phyloP scores from a whole-genome alignment of 2,329 filamentous ascomycete genomes.

The Zymoseptoria brevis region DNA sequence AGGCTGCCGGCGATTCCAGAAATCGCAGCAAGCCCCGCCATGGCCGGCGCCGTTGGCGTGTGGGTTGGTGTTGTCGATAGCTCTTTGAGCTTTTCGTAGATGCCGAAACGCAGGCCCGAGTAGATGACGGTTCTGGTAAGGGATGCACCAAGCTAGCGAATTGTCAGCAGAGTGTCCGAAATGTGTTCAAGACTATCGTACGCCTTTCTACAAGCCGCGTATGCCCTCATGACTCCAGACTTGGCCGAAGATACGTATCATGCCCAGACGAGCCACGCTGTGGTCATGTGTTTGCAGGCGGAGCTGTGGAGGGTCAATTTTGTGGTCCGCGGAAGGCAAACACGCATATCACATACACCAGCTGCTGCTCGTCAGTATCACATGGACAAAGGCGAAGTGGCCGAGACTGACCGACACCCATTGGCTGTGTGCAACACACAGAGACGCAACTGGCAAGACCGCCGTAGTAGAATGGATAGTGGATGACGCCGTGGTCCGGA shows the following conservation, averaged over 20 bases:
- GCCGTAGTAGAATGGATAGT: constrained; percentile 20
- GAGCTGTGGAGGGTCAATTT: neutral
- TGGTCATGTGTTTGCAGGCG: neutral
- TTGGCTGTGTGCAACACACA: constrained; percentile 15
- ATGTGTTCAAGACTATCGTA: neutral
- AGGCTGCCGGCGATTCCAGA: constrained; percentile 15
- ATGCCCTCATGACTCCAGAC: constrained; percentile 15
- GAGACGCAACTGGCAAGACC: constrained; percentile 20
- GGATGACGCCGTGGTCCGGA: constrained; percentile 19
- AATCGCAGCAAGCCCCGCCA: constrained; percentile 14
- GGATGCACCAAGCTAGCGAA: constrained; percentile 12
- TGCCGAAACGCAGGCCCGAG: constrained; percentile 16
- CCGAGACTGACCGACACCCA: constrained; percentile 14
- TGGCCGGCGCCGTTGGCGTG: constrained; percentile 11
- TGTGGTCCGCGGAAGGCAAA: neutral
- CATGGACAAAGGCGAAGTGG: neutral
- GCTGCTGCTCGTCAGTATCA: neutral
- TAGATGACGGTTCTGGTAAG: constrained; percentile 15
- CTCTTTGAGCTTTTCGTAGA: constrained; percentile 20
- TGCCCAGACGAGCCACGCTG: constrained; percentile 2
- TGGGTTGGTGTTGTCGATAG: constrained; percentile 15
- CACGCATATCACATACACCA: neutral
- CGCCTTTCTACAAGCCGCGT: constrained; percentile 18
- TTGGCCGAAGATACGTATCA: constrained; percentile 10
- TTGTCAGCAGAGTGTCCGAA: neutral